These are phyloP conservation scores for Tylopilus balloui DNA, from an alignment of 768 basidiomycete genomes.

Conservation along the genomic window DNA sequence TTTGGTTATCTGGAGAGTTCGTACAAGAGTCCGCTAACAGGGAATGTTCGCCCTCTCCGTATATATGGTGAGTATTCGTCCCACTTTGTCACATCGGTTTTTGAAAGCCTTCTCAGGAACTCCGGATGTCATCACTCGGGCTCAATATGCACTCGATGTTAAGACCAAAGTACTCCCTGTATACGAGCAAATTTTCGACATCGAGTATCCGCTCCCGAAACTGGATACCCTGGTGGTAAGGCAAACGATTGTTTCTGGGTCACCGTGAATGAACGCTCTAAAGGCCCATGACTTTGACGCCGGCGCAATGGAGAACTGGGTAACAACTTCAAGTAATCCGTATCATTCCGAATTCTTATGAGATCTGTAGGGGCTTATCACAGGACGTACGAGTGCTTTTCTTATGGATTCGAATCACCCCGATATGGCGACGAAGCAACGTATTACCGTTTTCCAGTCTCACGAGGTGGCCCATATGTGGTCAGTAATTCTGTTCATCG, in stretches of 20 bases:
- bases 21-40: conserved; percentile 75
- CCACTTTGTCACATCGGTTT: neutral
- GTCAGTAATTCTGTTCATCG: conserved; percentile 31
- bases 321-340: conserved; percentile 10
- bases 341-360: conserved; percentile 3
- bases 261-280: neutral
- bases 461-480: conserved; percentile 90
- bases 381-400: conserved; percentile 78
- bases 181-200: conserved; percentile 91
- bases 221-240: conserved; percentile 85
- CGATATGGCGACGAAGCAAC: conserved; percentile 70
- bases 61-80: conserved; percentile 61
- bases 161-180: conserved; percentile 76
- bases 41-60: conserved; percentile 75
- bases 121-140: conserved; percentile 75
- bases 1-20: conserved; percentile 72
- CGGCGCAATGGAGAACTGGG: conserved; percentile 93
- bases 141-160: conserved; percentile 83
- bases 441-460: conserved; percentile 70
- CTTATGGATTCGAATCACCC: conserved; percentile 73
- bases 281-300: conserved; percentile 86
- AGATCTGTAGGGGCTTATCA: conserved; percentile 69
- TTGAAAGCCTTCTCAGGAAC: conserved; percentile 51
- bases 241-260: conserved; percentile 1
- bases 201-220: conserved; percentile 91